Percentiles rank a stretch among this genome's conserved stretches.
phyloP scores from a whole-genome alignment of 2,329 filamentous ascomycete genomes.

The Cyphellophora europaea region DNA sequence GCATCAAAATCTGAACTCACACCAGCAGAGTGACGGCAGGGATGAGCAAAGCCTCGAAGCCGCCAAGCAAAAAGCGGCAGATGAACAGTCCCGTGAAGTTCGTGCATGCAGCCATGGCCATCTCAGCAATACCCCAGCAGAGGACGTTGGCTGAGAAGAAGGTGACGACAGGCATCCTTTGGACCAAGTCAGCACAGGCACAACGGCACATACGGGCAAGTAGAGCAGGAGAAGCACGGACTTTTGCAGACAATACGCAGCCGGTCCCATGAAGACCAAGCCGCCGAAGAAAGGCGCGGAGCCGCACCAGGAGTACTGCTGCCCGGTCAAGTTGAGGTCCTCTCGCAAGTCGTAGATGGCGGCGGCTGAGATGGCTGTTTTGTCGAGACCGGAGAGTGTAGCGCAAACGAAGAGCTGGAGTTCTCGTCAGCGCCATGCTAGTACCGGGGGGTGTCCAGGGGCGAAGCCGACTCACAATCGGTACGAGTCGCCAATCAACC shows the following conservation, averaged over 20 bases:
- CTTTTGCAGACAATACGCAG: slow-evolving; percentile 36
- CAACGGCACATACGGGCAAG: slow-evolving; percentile 19
- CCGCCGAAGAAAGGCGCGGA: slow-evolving; percentile 32
- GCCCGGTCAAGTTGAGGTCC: slow-evolving; percentile 33
- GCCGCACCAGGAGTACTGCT: slow-evolving; percentile 42
- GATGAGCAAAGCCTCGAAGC: slow-evolving; percentile 43
- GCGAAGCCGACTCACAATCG: slow-evolving; percentile 12
- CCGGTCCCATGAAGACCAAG: slow-evolving; percentile 56
- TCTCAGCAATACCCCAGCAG: slow-evolving; percentile 41
- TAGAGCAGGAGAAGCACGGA: slow-evolving; percentile 15
- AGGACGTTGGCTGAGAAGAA: slow-evolving; percentile 55
- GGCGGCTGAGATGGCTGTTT: slow-evolving; percentile 43
- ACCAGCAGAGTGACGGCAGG: slow-evolving; percentile 36
- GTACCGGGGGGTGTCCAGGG: too few relatives aligned
- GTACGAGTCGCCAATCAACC: slow-evolving; percentile 14
- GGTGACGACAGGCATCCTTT: slow-evolving; percentile 55
- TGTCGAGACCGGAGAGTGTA: slow-evolving; percentile 26
- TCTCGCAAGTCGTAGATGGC: slow-evolving; percentile 44
- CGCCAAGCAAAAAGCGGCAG: slow-evolving; percentile 43
- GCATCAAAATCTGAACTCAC: too few relatives aligned
- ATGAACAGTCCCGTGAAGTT: slow-evolving; percentile 36
- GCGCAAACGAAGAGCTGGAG: slow-evolving; percentile 10
- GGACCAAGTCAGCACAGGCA: slow-evolving; percentile 37
- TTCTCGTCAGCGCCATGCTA: background rate
- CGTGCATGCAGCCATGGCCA: slow-evolving; percentile 37